Conservation (phyloP, 345 rosid species). For the Salix brachista region DNA sequence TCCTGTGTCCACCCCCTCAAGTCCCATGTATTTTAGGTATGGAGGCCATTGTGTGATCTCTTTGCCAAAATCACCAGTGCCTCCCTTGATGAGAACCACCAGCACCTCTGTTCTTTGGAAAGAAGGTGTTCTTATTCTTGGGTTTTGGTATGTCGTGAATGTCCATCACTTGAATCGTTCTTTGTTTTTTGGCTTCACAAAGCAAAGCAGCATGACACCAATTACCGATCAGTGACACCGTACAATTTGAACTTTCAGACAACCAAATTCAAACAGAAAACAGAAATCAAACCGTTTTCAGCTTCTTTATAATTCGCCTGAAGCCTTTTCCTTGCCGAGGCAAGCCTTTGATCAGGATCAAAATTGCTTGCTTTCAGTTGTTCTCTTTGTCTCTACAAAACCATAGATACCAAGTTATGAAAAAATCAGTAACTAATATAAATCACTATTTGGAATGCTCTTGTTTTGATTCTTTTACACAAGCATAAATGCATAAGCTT, state of each 20-base stretch:
- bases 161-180: conserved; percentile 99
- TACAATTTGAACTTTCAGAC: neutral
- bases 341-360: conserved; percentile 54
- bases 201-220: conserved; percentile 13
- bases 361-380: conserved; percentile 49
- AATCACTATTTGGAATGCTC: neutral
- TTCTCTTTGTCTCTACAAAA: conserved; percentile 64
- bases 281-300: conserved; percentile 62
- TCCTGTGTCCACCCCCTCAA: neutral
- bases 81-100: conserved; percentile 88
- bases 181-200: conserved; percentile 90
- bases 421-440: neutral
- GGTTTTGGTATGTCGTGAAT: conserved; percentile 95
- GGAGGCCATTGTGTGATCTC: neutral
- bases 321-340: conserved; percentile 77
- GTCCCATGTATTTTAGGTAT: neutral
- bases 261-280: neutral
- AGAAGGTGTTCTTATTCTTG: conserved; percentile 86
- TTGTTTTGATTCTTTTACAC: neutral
- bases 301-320: conserved; percentile 85
- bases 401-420: neutral
- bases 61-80: conserved; percentile 61
- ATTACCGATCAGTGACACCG: conserved; percentile 5
- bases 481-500: neutral
- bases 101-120: conserved; percentile 70